Conservation (phyloP, 495 filamentous ascomycete species). For the Mycothermus thermophilus region DNA sequence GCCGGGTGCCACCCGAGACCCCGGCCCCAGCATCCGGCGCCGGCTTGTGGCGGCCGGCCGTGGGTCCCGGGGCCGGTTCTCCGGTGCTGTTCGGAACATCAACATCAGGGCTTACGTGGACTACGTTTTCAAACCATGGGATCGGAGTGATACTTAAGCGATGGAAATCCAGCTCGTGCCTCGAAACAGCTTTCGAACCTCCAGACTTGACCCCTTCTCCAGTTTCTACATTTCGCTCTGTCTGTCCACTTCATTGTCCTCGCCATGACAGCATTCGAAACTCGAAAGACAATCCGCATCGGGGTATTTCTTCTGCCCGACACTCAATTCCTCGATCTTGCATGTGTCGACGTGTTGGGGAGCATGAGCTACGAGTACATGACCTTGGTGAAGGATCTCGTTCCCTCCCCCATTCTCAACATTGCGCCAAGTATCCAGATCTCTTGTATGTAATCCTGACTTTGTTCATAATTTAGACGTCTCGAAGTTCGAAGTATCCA, state of each 20-base stretch:
- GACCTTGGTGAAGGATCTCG: slow-evolving; percentile 6
- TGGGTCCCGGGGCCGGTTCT: not conserved
- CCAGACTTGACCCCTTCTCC: not conserved
- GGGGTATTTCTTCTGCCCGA: slow-evolving; percentile 33
- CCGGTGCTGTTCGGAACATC: too few species aligned
- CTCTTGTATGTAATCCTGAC: slow-evolving; percentile 9
- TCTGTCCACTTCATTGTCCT: not conserved
- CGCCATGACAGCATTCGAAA: slow-evolving; percentile 1
- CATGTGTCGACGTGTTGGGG: slow-evolving; percentile 34
- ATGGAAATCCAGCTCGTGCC: not conserved
- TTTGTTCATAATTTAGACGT: not conserved
- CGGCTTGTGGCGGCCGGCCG: not conserved
- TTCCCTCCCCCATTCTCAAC: slow-evolving; percentile 24
- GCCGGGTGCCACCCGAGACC: slow-evolving; percentile 1
- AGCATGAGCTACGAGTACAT: slow-evolving; percentile 35
- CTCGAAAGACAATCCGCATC: slow-evolving; percentile 17
- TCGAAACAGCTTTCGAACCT: not conserved
- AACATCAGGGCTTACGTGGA: not conserved
- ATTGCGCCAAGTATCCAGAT: slow-evolving; percentile 30
- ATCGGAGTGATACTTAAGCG: not conserved
- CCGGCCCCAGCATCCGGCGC: not conserved
- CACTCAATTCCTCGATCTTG: slow-evolving; percentile 37
- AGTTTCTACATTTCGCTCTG: not conserved
- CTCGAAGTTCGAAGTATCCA: not conserved
- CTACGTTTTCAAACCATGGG: not conserved